phyloP scores from a whole-genome alignment of 441 rosid genomes.

The Pelargonium citronellum region DNA sequence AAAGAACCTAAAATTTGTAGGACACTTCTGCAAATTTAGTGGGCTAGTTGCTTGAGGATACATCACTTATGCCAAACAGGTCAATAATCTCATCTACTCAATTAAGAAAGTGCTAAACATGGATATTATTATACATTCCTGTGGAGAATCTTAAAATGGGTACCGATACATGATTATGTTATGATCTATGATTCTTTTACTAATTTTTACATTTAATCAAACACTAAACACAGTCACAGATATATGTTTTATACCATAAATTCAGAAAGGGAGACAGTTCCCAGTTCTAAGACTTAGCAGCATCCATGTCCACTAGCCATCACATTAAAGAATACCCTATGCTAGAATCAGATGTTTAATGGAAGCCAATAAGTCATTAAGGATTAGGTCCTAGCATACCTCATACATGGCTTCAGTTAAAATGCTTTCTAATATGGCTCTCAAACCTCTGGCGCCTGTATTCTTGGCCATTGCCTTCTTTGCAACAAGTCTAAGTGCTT shows the following conservation, averaged over 20 bases:
- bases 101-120: too few species aligned
- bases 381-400: slow-evolving; percentile 35
- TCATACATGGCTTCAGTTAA: slow-evolving; percentile 93
- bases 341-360: slow-evolving; percentile 5
- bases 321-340: not conserved
- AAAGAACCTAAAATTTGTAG: not conserved
- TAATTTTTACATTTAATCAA: not conserved
- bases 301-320: too few species aligned
- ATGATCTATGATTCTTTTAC: not conserved
- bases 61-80: too few species aligned
- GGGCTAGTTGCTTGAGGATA: not conserved
- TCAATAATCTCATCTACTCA: too few species aligned
- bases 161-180: too few species aligned
- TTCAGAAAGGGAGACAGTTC: not conserved
- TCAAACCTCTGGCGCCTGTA: slow-evolving; percentile 89
- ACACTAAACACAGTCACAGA: not conserved
- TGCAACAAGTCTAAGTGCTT: slow-evolving; percentile 70
- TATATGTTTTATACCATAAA: not conserved
- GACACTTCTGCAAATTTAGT: not conserved
- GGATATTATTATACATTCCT: too few species aligned
- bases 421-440: slow-evolving; percentile 79
- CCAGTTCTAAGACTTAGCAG: too few species aligned
- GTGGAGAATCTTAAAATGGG: too few species aligned
- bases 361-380: not conserved
- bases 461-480: slow-evolving; percentile 80